Conservation (phyloP, 139 green algal species). For the Chlamydomonas sp. region DNA sequence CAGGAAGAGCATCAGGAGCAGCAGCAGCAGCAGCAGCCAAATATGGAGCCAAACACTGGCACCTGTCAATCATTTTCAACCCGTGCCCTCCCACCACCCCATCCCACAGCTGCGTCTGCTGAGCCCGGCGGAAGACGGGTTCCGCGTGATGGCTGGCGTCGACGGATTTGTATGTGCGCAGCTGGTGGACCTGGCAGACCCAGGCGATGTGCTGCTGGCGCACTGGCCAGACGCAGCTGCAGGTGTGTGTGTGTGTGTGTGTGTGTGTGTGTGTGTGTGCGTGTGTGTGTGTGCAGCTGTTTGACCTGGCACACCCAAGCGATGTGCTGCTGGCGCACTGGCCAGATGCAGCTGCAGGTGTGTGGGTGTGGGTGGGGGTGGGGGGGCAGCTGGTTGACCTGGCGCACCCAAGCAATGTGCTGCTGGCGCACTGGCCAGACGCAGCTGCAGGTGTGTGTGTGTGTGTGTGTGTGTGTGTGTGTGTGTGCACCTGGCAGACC, state of each 20-base stretch:
- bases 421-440: conserved; percentile 10
- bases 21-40: background rate
- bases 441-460: too few relatives aligned
- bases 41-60: background rate
- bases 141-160: background rate
- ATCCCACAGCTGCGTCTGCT: conserved; percentile 5
- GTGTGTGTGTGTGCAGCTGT: conserved; percentile 11
- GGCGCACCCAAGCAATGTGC: conserved; percentile 4
- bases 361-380: too few relatives aligned
- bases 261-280: too few relatives aligned
- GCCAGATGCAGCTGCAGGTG: too few relatives aligned
- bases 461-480: too few relatives aligned
- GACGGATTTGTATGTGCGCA: conserved; percentile 9
- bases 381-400: conserved; percentile 12
- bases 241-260: too few relatives aligned
- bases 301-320: too few relatives aligned
- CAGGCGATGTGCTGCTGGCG: conserved; percentile 10
- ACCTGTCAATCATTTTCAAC: conserved; percentile 2
- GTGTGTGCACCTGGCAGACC: too few relatives aligned
- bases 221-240: conserved; percentile 14
- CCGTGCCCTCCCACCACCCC: too few relatives aligned
- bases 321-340: too few relatives aligned
- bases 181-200: conserved; percentile 10
- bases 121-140: background rate
- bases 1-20: conserved; percentile 3